Evolutionary conservation across 2,329 filamentous ascomycete species (phyloP), one percentile per base, ranked within the genome.

Genomic region (Ascochyta pisi): DNA sequence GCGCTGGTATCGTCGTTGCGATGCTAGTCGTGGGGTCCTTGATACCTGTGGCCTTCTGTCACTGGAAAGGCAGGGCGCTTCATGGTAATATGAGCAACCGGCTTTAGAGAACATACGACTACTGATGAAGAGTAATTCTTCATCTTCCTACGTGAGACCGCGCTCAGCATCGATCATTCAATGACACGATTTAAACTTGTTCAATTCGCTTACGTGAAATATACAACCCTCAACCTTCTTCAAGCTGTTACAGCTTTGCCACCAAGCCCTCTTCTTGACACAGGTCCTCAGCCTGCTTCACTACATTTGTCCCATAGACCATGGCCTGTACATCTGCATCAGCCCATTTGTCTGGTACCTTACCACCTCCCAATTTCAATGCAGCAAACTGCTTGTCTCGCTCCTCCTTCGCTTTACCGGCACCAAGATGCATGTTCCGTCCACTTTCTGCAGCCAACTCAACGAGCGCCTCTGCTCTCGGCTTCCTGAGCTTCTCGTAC

Each of bases 371-470:
- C 9, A 69, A 64, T 67, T 78, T 81, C 54, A 81, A 56, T 10
- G 76, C 78, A 2, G 75, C 81, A 50, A 86, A 86, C 47, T 81
- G 76, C 68, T 77, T 81, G 61, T 87, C 84, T 4, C 84, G 74
- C 70, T 85, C 82, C 63, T 84, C 82, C 74, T 86, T 85, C 7
- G 83, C 84, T 34, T 80, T 81, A 5, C 84, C 84, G 5, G 83
- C 81, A 2, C 84, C 84, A 22, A 87, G 68, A 73, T 86, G 84
- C 73, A 87, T 70, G 1, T 77, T 78, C 23, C 81, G 71, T 3
- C 84, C 84, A 35, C 76, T 82, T 16, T 82, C 81, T 1, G 84
- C 83, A 0, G 84, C 84, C 37, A 86, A 69, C 40, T 84, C 82
- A 0, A 86, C 84, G 4, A 86, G 73, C 1, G 78, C 76, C 66